Base-by-base conservation (phyloP, 257 asterid species). In the Fraxinus excelsior region DNA sequence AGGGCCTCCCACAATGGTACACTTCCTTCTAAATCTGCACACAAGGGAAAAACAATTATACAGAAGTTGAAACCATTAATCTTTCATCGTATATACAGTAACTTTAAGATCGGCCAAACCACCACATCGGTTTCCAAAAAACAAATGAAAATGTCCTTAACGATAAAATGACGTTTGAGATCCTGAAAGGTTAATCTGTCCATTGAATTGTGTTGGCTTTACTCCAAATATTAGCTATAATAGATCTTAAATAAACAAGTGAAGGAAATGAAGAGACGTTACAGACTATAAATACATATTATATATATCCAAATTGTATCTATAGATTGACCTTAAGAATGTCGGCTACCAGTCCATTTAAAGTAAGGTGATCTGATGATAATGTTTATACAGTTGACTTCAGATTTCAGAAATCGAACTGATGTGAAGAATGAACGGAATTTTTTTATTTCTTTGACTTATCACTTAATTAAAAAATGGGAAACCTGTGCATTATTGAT, bases 1-100 rank as follows among this genome's bases (percentile, higher is more conserved):
- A 84, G 70, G 51, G 88, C 90, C 77, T 86, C 90, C 90, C 90
- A 86, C 25, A 86, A 51, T 13, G 90, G 88, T 49, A 86, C 83
- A 49, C 58, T 82, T 56, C 90, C 90, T 65, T 86, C 90, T 37
- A 78, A 53, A 78, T 86, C 90, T 86, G 83, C 28, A 25, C 80
- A 38, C 34, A 44, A 19, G 0, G 70, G 73, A 60, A 70, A 67
- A 34, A 56, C 2, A 49, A 0, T 53, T 18, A 53, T 19, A 5
- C 26, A 6, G 62, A 16, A 51, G 26, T 53, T 12, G 0, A 53
- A n/a, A 19, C 12, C 10, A n/a, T 19, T 53, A n/a, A 5, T n/a
- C 12, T 53, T 53, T 4, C 7, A 5, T 7, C 12, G 26, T 53
- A n/a, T 53, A n/a, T 53, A n/a, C 11, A n/a, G 26, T 53, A 21